These are phyloP conservation scores for Cercospora zeina DNA, from an alignment of 2,329 filamentous ascomycete species.

Conservation along the genomic window DNA sequence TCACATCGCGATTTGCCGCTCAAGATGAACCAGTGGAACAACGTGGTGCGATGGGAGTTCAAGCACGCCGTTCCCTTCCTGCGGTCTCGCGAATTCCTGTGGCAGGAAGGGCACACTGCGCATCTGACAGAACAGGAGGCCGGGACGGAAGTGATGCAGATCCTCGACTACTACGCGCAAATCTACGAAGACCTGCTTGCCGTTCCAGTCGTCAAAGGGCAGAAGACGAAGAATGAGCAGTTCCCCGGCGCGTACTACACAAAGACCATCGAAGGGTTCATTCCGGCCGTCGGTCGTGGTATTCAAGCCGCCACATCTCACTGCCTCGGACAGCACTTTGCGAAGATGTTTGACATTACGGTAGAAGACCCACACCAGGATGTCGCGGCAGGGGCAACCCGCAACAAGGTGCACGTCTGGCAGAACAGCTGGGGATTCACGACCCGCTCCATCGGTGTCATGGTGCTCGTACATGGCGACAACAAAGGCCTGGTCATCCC, in stretches of 20 bases:
- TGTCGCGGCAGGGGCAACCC: conserved; percentile 67
- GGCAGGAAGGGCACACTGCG: conserved; percentile 96
- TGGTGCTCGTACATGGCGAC: conserved; percentile 98
- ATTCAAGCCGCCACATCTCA: conserved; percentile 97
- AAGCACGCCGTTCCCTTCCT: conserved; percentile 87
- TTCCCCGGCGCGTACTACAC: conserved; percentile 97
- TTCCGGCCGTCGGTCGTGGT: conserved; percentile 89
- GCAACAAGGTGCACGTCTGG: conserved; percentile 83
- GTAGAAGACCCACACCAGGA: conserved; percentile 79
- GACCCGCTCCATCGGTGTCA: conserved; percentile 94
- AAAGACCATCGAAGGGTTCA: conserved; percentile 95
- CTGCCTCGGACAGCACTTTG: conserved; percentile 95
- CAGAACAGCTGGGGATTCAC: conserved; percentile 99
- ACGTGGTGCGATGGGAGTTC: conserved; percentile 91
- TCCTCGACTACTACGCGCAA: conserved; percentile 86
- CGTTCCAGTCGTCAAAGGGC: conserved; percentile 88
- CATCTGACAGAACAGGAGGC: conserved; percentile 83
- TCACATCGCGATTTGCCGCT: conserved; percentile 93
- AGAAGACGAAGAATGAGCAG: conserved; percentile 97
- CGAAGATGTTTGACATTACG: conserved; percentile 98
- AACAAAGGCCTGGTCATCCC: conserved; percentile 93
- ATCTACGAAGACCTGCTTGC: conserved; percentile 93
- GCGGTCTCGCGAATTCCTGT: conserved; percentile 89
- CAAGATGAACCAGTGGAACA: conserved; percentile 98
- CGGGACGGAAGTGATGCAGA: conserved; percentile 83